Percentiles rank a stretch among this genome's conserved stretches.
These are phyloP conservation scores for Colletotrichum navitas DNA, from an alignment of 2,329 filamentous ascomycete species.

Conservation along the genomic window DNA sequence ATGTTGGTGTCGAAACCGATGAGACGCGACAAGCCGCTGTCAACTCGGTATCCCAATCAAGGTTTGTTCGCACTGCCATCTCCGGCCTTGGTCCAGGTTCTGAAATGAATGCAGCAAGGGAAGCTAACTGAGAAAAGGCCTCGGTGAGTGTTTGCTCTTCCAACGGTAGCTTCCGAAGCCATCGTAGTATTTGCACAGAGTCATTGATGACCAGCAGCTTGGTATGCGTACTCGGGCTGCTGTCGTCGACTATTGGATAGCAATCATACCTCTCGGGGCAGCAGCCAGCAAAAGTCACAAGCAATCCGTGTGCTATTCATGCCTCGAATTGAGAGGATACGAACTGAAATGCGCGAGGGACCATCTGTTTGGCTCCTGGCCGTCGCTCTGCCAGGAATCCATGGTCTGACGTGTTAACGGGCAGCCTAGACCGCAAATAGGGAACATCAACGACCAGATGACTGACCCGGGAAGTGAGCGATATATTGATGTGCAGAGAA, in stretches of 20 bases:
- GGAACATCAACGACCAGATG: conserved; percentile 3
- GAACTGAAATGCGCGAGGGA: conserved; percentile 9
- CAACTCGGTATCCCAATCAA: conserved; percentile 15
- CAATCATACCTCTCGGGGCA: not conserved
- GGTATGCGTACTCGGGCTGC: not conserved
- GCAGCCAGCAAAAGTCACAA: not conserved
- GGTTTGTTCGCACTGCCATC: conserved; percentile 4
- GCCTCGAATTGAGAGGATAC: not conserved
- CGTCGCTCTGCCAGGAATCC: conserved; percentile 11
- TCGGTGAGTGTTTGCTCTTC: not conserved
- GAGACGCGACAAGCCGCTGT: conserved; percentile 37
- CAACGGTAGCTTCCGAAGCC: not conserved
- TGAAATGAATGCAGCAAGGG: not conserved
- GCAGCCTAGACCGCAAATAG: not conserved
- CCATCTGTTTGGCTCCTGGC: conserved; percentile 9
- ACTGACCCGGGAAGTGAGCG: conserved; percentile 12
- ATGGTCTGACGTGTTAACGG: not conserved
- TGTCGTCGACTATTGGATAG: not conserved
- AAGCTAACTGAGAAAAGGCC: not conserved
- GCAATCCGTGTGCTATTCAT: not conserved
- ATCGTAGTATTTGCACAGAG: not conserved
- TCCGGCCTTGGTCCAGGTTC: not conserved
- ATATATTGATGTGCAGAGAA: conserved; percentile 29
- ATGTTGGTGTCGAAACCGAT: conserved; percentile 20
- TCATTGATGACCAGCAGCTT: not conserved